A percentile compares a stretch with the other conserved stretches of the same genome.
Evolutionary conservation across 768 basidiomycete species (phyloP).

Genomic region (Mycena rosella): DNA sequence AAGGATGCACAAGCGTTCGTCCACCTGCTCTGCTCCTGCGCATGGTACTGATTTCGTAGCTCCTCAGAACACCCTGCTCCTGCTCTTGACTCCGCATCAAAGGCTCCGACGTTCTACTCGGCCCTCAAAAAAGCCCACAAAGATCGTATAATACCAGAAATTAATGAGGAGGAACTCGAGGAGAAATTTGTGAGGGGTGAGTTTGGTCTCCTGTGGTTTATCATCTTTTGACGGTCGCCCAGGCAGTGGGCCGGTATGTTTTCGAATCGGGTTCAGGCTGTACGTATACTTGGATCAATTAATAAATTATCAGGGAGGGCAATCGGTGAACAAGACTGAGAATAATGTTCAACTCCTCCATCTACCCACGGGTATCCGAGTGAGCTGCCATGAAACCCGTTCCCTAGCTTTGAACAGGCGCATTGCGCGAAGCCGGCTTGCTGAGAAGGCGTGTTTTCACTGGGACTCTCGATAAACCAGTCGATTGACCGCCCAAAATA

Average conservation of each 20-base stretch:
- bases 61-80: slow-evolving; percentile 39
- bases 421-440: slow-evolving; percentile 77
- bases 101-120: slow-evolving; percentile 66
- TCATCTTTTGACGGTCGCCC: slow-evolving; percentile 20
- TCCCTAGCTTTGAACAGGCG: slow-evolving; percentile 85
- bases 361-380: slow-evolving; percentile 88
- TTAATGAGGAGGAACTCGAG: slow-evolving; percentile 86
- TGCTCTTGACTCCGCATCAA: slow-evolving; percentile 47
- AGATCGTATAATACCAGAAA: slow-evolving; percentile 71
- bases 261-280: slow-evolving; percentile 35
- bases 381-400: slow-evolving; percentile 90
- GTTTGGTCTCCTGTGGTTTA: slow-evolving; percentile 24
- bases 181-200: slow-evolving; percentile 90
- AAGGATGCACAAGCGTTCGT: slow-evolving; percentile 46
- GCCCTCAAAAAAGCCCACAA: slow-evolving; percentile 78
- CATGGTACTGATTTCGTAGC: slow-evolving; percentile 32
- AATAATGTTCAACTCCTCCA: slow-evolving; percentile 93
- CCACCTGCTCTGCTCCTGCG: slow-evolving; percentile 34
- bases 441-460: slow-evolving; percentile 77
- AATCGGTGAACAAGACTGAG: slow-evolving; percentile 96
- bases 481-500: slow-evolving; percentile 47
- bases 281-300: slow-evolving; percentile 43
- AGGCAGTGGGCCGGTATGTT: slow-evolving; percentile 86
- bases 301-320: slow-evolving; percentile 73
- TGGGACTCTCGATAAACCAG: slow-evolving; percentile 39